Conservation (phyloP, 352 stramenopile genomes). For the Globisporangium nodosum region DNA sequence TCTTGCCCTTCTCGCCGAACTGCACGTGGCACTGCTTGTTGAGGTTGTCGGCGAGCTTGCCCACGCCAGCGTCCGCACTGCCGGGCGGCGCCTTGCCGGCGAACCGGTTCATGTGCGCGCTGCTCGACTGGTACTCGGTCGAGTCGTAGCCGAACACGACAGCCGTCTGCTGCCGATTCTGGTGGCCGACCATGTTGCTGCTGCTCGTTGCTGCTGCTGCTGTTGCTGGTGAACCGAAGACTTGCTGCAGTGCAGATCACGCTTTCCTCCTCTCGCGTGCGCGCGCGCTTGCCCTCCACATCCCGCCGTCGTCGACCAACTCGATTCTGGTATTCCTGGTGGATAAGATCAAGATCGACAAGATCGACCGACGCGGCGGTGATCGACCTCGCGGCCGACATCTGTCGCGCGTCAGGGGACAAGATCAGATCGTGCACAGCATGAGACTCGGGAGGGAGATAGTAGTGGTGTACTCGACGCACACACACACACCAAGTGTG, state of each 20-base stretch:
- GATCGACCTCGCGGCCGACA: no score
- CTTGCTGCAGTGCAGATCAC: no score
- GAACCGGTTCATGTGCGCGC: constrained; percentile 38
- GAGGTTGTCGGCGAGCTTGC: constrained; percentile 25
- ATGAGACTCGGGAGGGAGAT: not conserved
- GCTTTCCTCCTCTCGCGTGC: no score
- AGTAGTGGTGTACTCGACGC: not conserved
- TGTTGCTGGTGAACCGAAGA: not conserved
- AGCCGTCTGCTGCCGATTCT: constrained; percentile 43
- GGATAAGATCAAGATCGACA: no score
- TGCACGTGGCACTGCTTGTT: constrained; percentile 67
- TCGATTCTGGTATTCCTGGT: no score
- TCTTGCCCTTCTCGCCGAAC: constrained; percentile 55
- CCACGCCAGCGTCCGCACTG: constrained; percentile 1
- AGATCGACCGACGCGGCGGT: no score
- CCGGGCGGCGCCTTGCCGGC: constrained; percentile 15
- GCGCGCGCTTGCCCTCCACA: no score
- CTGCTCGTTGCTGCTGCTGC: constrained; percentile 7
- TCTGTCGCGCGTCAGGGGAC: no score
- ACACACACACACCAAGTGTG: not conserved
- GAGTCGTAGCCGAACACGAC: constrained; percentile 59
- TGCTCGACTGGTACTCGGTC: constrained; percentile 49
- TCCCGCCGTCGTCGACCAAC: no score
- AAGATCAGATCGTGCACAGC: no score
- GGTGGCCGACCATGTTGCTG: constrained; percentile 7